Evolutionary conservation across 2,329 filamentous ascomycete genomes (phyloP).

Genomic region (Fusarium sp.): DNA sequence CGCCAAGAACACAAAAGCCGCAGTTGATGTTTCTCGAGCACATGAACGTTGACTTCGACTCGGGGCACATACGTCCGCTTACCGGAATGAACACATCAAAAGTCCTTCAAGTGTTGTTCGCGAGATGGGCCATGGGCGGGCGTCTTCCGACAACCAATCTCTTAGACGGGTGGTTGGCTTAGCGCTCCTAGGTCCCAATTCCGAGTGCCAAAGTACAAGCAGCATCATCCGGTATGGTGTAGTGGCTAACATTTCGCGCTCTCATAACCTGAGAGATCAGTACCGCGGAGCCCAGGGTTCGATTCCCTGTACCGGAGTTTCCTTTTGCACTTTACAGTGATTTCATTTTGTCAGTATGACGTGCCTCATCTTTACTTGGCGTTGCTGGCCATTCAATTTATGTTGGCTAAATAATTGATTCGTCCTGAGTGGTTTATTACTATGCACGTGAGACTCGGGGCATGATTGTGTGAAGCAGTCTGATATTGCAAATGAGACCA

Average conservation of each 20-base stretch:
- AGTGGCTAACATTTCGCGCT: constrained; percentile 49
- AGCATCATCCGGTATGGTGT: constrained; percentile 45
- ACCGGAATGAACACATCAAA: fast-evolving
- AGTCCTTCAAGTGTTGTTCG: not conserved
- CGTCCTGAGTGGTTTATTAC: fast-evolving
- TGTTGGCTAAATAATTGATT: not conserved
- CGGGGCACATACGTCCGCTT: no score
- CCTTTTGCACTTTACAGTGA: fast-evolving
- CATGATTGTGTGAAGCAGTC: not conserved
- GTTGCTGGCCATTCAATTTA: fast-evolving
- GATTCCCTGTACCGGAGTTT: constrained; percentile 43
- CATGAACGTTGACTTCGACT: no score
- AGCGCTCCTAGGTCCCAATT: no score
- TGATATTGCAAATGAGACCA: not conserved
- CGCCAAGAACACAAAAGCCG: fast-evolving
- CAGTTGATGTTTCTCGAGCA: fast-evolving
- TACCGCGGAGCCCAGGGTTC: constrained; percentile 42
- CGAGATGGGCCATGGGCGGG: no score
- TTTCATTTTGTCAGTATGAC: not conserved
- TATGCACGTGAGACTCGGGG: not conserved
- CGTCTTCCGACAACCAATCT: not conserved
- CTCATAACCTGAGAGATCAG: constrained; percentile 41
- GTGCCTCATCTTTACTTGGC: not conserved
- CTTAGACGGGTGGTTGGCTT: no score
- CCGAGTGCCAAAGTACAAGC: fast-evolving